phyloP scores from a whole-genome alignment of 2,329 filamentous ascomycete species.

The Apiospora kogelbergensis region DNA sequence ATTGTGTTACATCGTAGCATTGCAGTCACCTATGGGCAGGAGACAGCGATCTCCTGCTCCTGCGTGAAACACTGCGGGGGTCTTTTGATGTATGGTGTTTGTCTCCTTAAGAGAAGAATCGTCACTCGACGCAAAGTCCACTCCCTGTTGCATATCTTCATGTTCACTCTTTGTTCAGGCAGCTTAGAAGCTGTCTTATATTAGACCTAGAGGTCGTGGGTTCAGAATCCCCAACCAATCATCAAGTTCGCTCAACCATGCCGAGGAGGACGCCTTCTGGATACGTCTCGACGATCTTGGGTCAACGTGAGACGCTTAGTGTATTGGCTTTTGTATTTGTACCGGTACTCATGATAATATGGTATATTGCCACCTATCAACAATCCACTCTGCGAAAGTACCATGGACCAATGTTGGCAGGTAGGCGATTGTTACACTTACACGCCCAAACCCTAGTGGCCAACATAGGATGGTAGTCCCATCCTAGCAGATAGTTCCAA shows the following conservation, averaged over 20 bases:
- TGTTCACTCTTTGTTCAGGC: too few relatives aligned
- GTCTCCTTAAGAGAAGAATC: not conserved
- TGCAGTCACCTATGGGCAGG: not conserved
- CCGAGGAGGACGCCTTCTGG: not conserved
- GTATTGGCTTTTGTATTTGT: not conserved
- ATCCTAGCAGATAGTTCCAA: too few relatives aligned
- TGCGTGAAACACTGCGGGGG: not conserved
- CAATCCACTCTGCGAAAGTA: constrained; percentile 9
- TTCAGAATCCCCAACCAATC: not conserved
- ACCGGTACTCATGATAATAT: not conserved
- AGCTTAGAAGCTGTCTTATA: not conserved
- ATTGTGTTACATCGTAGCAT: not conserved
- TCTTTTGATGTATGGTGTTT: not conserved
- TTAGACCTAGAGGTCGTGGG: too few relatives aligned
- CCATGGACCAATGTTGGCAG: constrained; percentile 10
- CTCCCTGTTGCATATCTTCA: not conserved
- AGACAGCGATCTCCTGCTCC: not conserved
- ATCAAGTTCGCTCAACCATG: not conserved
- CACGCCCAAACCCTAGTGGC: not conserved
- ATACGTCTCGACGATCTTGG: not conserved
- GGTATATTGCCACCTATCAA: not conserved
- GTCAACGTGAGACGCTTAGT: not conserved
- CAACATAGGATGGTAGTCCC: not conserved
- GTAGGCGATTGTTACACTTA: not conserved
- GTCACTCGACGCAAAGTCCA: not conserved